phyloP scores from a whole-genome alignment of 208 protist genomes.

The Acanthamoeba castellanii region DNA sequence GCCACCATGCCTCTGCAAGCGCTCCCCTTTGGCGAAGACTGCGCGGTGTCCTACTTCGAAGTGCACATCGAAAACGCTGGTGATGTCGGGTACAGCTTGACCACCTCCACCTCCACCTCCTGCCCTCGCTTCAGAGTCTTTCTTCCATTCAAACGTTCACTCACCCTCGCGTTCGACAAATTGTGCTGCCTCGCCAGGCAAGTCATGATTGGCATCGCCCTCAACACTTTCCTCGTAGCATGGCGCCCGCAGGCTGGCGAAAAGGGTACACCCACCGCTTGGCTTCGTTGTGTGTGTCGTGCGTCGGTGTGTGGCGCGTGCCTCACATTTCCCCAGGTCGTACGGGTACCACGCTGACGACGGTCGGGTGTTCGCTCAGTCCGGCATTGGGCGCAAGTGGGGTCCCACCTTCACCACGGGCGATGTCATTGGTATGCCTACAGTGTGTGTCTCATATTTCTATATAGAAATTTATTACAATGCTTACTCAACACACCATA shows the following conservation, averaged over 20 bases:
- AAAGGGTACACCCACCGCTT: constrained; percentile 8
- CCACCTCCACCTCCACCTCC: not conserved
- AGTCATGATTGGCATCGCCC: constrained; percentile 49
- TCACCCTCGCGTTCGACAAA: not conserved
- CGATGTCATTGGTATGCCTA: constrained; percentile 29
- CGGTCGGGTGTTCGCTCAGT: constrained; percentile 30
- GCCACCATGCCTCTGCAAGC: constrained; percentile 36
- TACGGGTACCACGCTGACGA: constrained; percentile 73
- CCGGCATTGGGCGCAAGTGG: constrained; percentile 42
- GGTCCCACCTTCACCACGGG: constrained; percentile 65
- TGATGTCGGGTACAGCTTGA: not conserved
- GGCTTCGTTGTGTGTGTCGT: not conserved
- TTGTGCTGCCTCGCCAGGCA: not conserved
- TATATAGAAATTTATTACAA: no score
- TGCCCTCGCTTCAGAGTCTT: not conserved
- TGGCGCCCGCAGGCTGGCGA: constrained; percentile 34
- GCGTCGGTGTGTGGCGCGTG: no score
- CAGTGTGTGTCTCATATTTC: not conserved
- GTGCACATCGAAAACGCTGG: constrained; percentile 49
- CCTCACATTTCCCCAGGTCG: constrained; percentile 30
- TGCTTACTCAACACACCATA: not conserved
- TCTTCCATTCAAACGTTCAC: not conserved
- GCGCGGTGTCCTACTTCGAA: constrained; percentile 62
- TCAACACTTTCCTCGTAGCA: constrained; percentile 44
- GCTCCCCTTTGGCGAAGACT: constrained; percentile 45